phyloP scores from a whole-genome alignment of 805 yeast genomes.

The Metschnikowia bowlesiae region DNA sequence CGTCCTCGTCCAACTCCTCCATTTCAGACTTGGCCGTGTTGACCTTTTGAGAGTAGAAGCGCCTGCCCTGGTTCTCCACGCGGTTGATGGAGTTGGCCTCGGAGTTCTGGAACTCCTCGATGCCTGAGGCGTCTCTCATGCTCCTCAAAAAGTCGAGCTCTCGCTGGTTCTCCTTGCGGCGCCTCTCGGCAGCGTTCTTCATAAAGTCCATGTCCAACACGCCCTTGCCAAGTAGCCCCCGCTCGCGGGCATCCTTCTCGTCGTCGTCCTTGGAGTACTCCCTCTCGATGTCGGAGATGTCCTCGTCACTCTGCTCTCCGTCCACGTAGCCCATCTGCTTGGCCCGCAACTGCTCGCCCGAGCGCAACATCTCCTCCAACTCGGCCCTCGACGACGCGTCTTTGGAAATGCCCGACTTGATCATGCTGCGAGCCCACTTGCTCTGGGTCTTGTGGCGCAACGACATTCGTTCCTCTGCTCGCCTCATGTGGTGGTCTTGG shows the following conservation, averaged over 20 bases:
- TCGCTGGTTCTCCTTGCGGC: constrained; percentile 53
- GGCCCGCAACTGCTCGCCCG: constrained; percentile 71
- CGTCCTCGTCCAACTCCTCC: constrained; percentile 23
- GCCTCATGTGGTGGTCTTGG: constrained; percentile 64
- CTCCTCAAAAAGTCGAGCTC: constrained; percentile 47
- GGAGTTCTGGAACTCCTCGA: constrained; percentile 35
- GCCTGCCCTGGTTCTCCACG: constrained; percentile 67
- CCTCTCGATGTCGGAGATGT: constrained; percentile 42
- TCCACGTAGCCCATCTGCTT: constrained; percentile 68
- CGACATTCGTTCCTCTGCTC: constrained; percentile 92
- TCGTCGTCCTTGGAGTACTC: constrained; percentile 35
- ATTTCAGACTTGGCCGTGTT: constrained; percentile 33
- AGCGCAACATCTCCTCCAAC: constrained; percentile 89
- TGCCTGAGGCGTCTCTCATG: constrained; percentile 35
- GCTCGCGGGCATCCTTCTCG: constrained; percentile 31
- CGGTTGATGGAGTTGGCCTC: constrained; percentile 44
- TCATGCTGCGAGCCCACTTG: constrained; percentile 87
- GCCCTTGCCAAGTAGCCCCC: constrained; percentile 68
- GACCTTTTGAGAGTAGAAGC: constrained; percentile 69
- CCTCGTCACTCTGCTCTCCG: constrained; percentile 52
- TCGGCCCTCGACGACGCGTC: constrained; percentile 82
- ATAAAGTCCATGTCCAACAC: constrained; percentile 92
- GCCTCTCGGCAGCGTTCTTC: constrained; percentile 80
- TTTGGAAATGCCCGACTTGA: constrained; percentile 84
- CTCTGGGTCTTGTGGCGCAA: constrained; percentile 84